Percentiles rank a stretch among this genome's conserved stretches.
Evolutionary conservation across 1,139 yeast species (phyloP).

Genomic region (Yamadazyma atmosphaerica): DNA sequence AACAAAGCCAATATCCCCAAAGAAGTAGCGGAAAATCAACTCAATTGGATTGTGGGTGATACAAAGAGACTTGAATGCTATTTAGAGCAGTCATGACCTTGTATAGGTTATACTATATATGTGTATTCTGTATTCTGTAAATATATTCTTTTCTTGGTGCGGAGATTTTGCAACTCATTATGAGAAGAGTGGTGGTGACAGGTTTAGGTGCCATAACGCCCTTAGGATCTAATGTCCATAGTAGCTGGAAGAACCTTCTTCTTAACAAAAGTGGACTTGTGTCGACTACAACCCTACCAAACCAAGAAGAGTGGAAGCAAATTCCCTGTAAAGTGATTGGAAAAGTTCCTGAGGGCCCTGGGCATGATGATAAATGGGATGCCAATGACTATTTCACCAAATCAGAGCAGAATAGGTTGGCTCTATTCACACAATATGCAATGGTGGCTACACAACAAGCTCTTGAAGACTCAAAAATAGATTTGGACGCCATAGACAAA

Average conservation of each 20-base stretch:
- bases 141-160: neutral
- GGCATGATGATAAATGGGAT: slow-evolving; percentile 53
- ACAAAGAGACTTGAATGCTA: slow-evolving; percentile 38
- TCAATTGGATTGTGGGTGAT: slow-evolving; percentile 45
- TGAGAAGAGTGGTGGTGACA: slow-evolving; percentile 77
- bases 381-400: slow-evolving; percentile 43
- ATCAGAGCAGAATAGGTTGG: slow-evolving; percentile 58
- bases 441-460: slow-evolving; percentile 80
- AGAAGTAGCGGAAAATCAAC: slow-evolving; percentile 26
- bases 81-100: slow-evolving; percentile 11
- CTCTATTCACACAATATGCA: slow-evolving; percentile 78
- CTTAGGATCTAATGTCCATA: slow-evolving; percentile 66
- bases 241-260: slow-evolving; percentile 55
- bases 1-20: slow-evolving; percentile 22
- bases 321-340: slow-evolving; percentile 82
- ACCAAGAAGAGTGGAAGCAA: slow-evolving; percentile 40
- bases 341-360: slow-evolving; percentile 58
- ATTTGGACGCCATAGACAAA: slow-evolving; percentile 27
- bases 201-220: slow-evolving; percentile 90
- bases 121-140: neutral
- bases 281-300: slow-evolving; percentile 54
- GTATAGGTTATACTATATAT: neutral
- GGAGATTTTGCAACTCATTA: neutral
- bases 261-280: slow-evolving; percentile 55
- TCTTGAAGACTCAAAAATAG: slow-evolving; percentile 56